Percentiles rank a stretch among this genome's conserved stretches.
phyloP scores from a whole-genome alignment of 1,139 yeast genomes.

The Lodderomyces orthopsilosis region DNA sequence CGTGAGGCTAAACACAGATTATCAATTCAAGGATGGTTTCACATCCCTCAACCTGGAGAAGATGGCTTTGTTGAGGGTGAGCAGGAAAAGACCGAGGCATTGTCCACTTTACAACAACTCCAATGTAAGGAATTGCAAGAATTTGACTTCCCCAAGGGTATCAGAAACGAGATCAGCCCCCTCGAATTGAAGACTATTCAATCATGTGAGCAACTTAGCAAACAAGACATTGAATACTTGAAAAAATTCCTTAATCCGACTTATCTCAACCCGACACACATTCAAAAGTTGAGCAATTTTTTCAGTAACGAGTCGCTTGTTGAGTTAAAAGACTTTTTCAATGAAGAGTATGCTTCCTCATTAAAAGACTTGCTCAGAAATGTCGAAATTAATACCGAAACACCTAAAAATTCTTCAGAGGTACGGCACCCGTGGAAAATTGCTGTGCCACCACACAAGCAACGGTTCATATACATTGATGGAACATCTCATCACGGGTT shows the following conservation, averaged over 20 bases:
- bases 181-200: constrained; percentile 29
- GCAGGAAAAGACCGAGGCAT: constrained; percentile 71
- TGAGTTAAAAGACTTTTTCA: constrained; percentile 63
- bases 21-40: constrained; percentile 98
- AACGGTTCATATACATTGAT: constrained; percentile 79
- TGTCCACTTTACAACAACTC: constrained; percentile 76
- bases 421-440: constrained; percentile 79
- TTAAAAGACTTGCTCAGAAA: constrained; percentile 49
- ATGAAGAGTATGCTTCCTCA: constrained; percentile 47
- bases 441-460: constrained; percentile 93
- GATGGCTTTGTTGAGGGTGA: constrained; percentile 79
- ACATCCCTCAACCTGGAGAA: constrained; percentile 92
- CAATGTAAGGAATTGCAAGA: constrained; percentile 76
- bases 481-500: constrained; percentile 44
- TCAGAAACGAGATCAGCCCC: constrained; percentile 31
- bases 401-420: constrained; percentile 59
- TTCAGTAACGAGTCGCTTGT: constrained; percentile 71
- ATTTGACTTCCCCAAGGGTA: constrained; percentile 72
- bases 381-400: constrained; percentile 52
- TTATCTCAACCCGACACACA: constrained; percentile 35
- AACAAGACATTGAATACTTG: constrained; percentile 47
- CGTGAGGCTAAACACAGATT: constrained; percentile 83
- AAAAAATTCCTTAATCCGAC: constrained; percentile 53
- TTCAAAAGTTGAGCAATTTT: constrained; percentile 36
- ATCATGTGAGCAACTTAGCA: constrained; percentile 18